Conservation (phyloP, 805 yeast species). For the Kluyveromyces starmeri region DNA sequence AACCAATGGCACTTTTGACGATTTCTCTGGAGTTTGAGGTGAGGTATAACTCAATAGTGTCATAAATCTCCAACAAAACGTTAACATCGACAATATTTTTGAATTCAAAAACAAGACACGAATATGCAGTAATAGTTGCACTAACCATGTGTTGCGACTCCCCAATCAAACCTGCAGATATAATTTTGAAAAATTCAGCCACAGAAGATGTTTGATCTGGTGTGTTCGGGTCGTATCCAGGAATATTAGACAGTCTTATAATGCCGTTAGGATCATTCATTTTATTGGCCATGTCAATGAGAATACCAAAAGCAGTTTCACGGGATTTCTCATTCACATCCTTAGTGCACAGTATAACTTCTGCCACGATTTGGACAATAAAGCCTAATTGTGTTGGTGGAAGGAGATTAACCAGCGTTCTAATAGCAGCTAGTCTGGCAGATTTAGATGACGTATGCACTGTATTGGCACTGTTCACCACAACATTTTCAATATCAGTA, state of each 20-base stretch:
- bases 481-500: conserved; percentile 47
- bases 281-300: conserved; percentile 71
- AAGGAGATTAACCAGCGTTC: conserved; percentile 47
- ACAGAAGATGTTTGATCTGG: conserved; percentile 60
- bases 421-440: conserved; percentile 63
- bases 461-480: conserved; percentile 47
- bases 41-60: conserved; percentile 82
- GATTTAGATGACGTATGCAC: conserved; percentile 73
- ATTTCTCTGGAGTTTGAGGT: conserved; percentile 89
- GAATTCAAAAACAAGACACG: conserved; percentile 82
- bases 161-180: conserved; percentile 94
- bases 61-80: conserved; percentile 62
- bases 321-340: conserved; percentile 90
- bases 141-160: conserved; percentile 92
- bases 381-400: conserved; percentile 63
- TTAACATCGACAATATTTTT: conserved; percentile 52
- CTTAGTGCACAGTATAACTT: conserved; percentile 82
- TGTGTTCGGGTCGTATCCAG: conserved; percentile 54
- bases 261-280: conserved; percentile 63
- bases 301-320: conserved; percentile 62
- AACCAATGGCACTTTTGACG: conserved; percentile 89
- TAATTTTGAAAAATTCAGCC: conserved; percentile 82
- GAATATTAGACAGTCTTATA: conserved; percentile 54
- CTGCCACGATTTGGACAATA: conserved; percentile 76
- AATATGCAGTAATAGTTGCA: conserved; percentile 86